A percentile compares a stretch with the other conserved stretches of the same genome.
Conservation (phyloP, 2,329 filamentous ascomycete genomes). For the Aspergillus chevalieri region DNA sequence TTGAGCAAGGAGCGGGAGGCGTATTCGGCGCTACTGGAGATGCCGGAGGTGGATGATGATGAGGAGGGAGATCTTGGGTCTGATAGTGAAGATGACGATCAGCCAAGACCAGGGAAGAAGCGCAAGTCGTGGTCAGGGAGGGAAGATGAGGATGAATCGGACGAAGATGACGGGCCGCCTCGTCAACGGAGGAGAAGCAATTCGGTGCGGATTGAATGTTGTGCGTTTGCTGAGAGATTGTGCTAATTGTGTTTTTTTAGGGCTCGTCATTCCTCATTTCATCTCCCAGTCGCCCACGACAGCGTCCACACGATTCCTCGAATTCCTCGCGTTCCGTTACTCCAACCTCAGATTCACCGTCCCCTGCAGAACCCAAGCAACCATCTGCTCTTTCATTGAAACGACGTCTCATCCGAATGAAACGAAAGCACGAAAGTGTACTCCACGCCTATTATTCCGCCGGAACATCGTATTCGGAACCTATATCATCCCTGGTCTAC, state of each 20-base stretch:
- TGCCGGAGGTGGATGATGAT: conserved; percentile 81
- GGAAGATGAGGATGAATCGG: conserved; percentile 60
- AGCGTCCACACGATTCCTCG: conserved; percentile 35
- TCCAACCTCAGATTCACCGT: conserved; percentile 35
- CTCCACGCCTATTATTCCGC: conserved; percentile 78
- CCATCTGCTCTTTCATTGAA: conserved; percentile 68
- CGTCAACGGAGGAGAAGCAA: conserved; percentile 79
- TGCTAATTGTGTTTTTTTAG: conserved; percentile 15
- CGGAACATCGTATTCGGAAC: conserved; percentile 88
- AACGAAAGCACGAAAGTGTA: conserved; percentile 68
- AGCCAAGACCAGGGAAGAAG: conserved; percentile 50
- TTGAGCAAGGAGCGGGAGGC: conserved; percentile 68
- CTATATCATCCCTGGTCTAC: conserved; percentile 90
- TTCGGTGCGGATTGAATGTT: conserved; percentile 52
- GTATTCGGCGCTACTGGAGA: conserved; percentile 77
- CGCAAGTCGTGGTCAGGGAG: conserved; percentile 72
- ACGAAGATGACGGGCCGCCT: conserved; percentile 69
- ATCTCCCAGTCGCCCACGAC: conserved; percentile 37
- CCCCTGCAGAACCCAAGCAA: conserved; percentile 44
- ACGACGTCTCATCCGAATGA: conserved; percentile 66
- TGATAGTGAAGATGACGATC: conserved; percentile 53
- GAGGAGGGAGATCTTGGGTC: conserved; percentile 55
- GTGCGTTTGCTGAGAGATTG: neutral
- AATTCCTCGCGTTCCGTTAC: conserved; percentile 43
- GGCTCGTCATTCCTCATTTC: conserved; percentile 34